Conservation (phyloP, 306 rosid species). For the Malus sieversii region DNA sequence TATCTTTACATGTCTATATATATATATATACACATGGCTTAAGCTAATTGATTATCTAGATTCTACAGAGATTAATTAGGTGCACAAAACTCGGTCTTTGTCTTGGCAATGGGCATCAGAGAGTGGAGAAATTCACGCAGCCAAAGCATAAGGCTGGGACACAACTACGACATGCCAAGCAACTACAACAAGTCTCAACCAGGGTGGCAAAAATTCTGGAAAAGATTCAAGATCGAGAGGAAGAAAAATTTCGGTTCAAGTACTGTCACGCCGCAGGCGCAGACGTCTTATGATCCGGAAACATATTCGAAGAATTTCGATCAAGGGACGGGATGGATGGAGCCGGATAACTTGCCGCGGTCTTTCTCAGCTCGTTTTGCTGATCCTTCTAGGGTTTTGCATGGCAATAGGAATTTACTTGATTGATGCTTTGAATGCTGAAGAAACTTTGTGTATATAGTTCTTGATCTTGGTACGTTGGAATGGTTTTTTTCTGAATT, state of each 20-base stretch:
- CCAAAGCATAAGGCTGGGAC: constrained; percentile 39
- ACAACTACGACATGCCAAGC: constrained; percentile 23
- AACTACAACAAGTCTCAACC: constrained; percentile 14
- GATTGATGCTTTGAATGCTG: constrained; percentile 5
- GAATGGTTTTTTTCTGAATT: background rate
- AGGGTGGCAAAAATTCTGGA: constrained; percentile 53
- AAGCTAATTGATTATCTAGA: background rate
- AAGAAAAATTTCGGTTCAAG: constrained; percentile 27
- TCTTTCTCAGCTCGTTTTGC: constrained; percentile 70
- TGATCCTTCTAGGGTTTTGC: constrained; percentile 45
- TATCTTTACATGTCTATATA: background rate
- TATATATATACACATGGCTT: background rate
- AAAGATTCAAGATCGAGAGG: constrained; percentile 37
- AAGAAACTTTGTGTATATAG: background rate
- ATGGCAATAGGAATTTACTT: constrained; percentile 18
- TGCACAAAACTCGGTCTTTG: background rate
- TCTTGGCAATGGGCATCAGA: constrained; percentile 41
- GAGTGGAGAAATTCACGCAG: constrained; percentile 29
- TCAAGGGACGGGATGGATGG: constrained; percentile 48
- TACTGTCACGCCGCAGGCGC: background rate
- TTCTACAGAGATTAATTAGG: background rate
- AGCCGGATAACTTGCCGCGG: constrained; percentile 47
- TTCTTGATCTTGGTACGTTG: background rate
- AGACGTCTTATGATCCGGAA: constrained; percentile 35
- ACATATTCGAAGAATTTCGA: constrained; percentile 57